phyloP scores from a whole-genome alignment of 495 filamentous ascomycete genomes.

The Cercophora sp. region DNA sequence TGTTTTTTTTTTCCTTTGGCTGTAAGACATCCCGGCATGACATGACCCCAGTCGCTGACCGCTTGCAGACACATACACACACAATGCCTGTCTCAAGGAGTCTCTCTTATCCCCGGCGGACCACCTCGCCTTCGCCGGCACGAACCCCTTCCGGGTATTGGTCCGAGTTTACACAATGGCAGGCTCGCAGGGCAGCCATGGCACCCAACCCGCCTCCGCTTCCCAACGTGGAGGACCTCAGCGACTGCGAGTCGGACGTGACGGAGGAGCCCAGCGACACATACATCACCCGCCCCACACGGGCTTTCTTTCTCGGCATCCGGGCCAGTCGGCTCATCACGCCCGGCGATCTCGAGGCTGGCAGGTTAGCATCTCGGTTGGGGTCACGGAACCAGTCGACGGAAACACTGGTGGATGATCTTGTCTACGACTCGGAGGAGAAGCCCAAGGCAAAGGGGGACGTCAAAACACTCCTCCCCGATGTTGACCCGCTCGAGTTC shows the following conservation, averaged over 20 bases:
- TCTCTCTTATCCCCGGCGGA: not conserved
- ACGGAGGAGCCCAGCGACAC: slow-evolving; percentile 10
- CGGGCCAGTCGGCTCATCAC: slow-evolving; percentile 7
- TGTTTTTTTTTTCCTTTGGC: no score
- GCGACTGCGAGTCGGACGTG: slow-evolving; percentile 17
- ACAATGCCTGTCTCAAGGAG: not conserved
- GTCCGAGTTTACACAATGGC: not conserved
- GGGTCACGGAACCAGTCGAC: not conserved
- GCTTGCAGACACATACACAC: no score
- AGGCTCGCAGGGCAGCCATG: not conserved
- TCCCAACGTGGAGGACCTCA: slow-evolving; percentile 13
- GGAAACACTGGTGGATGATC: not conserved
- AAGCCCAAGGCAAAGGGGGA: slow-evolving; percentile 1
- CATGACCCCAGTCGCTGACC: no score
- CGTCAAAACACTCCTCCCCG: not conserved
- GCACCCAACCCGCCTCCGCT: slow-evolving; percentile 3
- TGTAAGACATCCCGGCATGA: no score
- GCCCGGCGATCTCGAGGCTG: slow-evolving; percentile 14
- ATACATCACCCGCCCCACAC: slow-evolving; percentile 15
- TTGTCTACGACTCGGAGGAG: not conserved
- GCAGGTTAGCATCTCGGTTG: not conserved
- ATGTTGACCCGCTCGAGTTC: slow-evolving; percentile 7
- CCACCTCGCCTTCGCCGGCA: not conserved
- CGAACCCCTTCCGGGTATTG: not conserved
- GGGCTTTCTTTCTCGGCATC: slow-evolving; percentile 18